Base-by-base conservation (phyloP, 768 basidiomycete genomes). In the Tremella mesenterica region DNA sequence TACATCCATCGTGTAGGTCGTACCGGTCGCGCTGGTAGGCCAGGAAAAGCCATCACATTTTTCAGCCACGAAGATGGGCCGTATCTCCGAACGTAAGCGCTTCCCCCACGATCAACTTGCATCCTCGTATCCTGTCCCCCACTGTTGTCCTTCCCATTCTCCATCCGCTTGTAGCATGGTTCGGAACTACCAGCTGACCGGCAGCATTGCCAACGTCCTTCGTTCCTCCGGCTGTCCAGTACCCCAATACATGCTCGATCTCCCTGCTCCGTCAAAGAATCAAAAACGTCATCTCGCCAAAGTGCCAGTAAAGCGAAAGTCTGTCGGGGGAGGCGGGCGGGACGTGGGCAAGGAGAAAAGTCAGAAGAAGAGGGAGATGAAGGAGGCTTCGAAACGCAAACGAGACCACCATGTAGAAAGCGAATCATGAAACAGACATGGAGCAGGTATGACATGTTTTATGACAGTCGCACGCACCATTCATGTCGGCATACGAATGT, bases 1-100 rank as follows among this genome's bases (percentile, higher is more conserved):
- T 99, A 99, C 67, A 81, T 99, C 38, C 95, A 99, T 73, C 80
- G 95, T 21, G 95, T 99, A 48, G 93, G 88, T 69, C 87, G 95
- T 57, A 97, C 95, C 3, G 95, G 93, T 20, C 82, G 95, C 49
- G 92, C 92, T 16, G 93, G 91, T 6, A 80, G 85, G 47, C 84
- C 87, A 63, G 95, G 95, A 16, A 86, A 86, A 71, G 92, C 95
- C 0, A 82, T 92, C 34, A 99, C 95, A 1, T 96, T 88, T 73
- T 97, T 95, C 76, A 95, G 90, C 2, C 81, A 91, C 59, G 86
- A 89, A 54, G 95, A 99, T 70, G 86, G 83, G 0, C 86, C 89
- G 0, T 88, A 85, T 73, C 77, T 99, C 44, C 92, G 95, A 77
- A 82, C 87, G 86, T 73, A 41, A 54, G 62, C 28, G 13, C 13